phyloP scores from a whole-genome alignment of 176 grass and related monocot species.

The Triticum dicoccoides region DNA sequence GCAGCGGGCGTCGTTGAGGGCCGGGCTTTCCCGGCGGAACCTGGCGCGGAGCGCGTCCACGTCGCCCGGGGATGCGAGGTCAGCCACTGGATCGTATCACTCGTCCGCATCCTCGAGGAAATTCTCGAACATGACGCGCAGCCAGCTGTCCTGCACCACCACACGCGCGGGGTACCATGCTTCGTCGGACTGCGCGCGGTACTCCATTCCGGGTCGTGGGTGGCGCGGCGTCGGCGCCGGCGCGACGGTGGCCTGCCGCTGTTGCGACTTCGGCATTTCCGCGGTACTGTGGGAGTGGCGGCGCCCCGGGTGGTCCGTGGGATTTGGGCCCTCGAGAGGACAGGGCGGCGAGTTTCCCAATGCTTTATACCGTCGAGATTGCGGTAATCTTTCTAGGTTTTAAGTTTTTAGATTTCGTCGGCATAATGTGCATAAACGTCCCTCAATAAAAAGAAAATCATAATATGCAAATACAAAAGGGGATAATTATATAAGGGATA shows the following conservation, averaged over 20 bases:
- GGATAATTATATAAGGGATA: no score
- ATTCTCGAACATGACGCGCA: slow-evolving; percentile 48
- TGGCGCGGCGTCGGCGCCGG: neutral
- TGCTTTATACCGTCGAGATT: neutral
- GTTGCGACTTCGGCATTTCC: neutral
- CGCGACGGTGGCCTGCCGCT: neutral
- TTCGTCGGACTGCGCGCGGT: slow-evolving; percentile 17
- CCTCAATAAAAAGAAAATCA: neutral
- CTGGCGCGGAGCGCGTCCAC: slow-evolving; percentile 29
- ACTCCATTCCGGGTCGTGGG: slow-evolving; percentile 15
- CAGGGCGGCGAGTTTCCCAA: neutral
- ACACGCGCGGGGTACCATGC: slow-evolving; percentile 43
- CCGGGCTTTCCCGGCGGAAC: neutral
- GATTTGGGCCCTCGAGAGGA: neutral
- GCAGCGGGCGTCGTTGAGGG: slow-evolving; percentile 38
- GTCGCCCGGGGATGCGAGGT: neutral
- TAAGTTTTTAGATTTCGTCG: neutral
- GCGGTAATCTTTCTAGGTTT: neutral
- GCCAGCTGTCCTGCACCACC: slow-evolving; percentile 15
- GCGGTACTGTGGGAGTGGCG: neutral
- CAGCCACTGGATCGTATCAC: slow-evolving; percentile 17
- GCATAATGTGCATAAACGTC: neutral
- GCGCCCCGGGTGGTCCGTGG: no score
- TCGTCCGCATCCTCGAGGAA: slow-evolving; percentile 34
- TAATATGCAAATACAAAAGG: neutral